Percentiles rank a stretch among this genome's conserved stretches.
Conservation (phyloP, 495 filamentous ascomycete genomes). For the Cercophora sp. region DNA sequence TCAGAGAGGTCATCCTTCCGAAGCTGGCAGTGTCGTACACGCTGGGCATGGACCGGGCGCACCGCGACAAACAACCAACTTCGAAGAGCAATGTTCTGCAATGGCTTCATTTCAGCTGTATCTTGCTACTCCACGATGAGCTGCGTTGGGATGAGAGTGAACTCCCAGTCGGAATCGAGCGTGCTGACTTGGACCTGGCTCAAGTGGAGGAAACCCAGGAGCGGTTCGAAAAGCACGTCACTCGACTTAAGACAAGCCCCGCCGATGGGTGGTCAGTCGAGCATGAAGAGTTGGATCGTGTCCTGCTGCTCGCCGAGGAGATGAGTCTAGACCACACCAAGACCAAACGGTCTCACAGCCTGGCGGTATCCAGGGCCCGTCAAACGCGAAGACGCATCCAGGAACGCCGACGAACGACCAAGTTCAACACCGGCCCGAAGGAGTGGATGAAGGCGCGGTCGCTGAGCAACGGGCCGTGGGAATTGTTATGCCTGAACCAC, state of each 20-base stretch:
- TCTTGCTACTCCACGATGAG: slow-evolving; percentile 14
- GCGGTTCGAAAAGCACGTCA: slow-evolving; percentile 14
- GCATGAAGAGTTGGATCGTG: slow-evolving; percentile 16
- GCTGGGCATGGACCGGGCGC: slow-evolving; percentile 10
- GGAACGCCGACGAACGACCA: slow-evolving; percentile 11
- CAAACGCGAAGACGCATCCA: slow-evolving; percentile 6
- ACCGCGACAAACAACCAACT: slow-evolving; percentile 12
- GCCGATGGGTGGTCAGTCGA: slow-evolving; percentile 13
- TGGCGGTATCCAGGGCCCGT: slow-evolving; percentile 5
- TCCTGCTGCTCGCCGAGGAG: slow-evolving; percentile 15
- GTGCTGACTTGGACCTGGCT: neutral
- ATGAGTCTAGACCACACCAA: slow-evolving; percentile 8
- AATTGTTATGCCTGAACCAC: slow-evolving; percentile 14
- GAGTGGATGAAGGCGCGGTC: slow-evolving; percentile 8
- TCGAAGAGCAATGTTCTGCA: slow-evolving; percentile 15
- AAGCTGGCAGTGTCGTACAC: slow-evolving; percentile 23
- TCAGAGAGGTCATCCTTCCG: slow-evolving; percentile 20
- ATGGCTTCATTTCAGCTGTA: slow-evolving; percentile 18
- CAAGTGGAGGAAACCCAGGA: slow-evolving; percentile 4
- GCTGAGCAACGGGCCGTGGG: slow-evolving; percentile 17
- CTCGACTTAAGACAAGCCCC: slow-evolving; percentile 14
- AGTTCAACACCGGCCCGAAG: slow-evolving; percentile 15
- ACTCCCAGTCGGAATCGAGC: neutral
- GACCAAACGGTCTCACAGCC: slow-evolving; percentile 9
- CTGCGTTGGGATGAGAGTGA: slow-evolving; percentile 6